Evolutionary conservation across 192 early-diverging fungal genomes (phyloP), one percentile per base, ranked within the genome.

Genomic region (Backusella tarrabulga): DNA sequence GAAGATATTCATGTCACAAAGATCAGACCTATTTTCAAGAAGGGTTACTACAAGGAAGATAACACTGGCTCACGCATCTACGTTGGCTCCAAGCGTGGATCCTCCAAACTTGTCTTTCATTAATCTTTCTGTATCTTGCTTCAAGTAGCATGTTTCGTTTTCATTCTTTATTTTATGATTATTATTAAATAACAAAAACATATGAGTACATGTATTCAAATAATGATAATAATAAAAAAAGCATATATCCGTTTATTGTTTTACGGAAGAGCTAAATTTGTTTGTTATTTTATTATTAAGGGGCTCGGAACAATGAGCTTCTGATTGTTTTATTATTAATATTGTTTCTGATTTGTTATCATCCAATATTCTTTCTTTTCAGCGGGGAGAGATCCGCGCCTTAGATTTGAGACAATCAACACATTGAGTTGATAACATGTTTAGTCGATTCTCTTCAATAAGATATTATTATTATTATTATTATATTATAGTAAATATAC

Each of bases 1-100:
- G 76, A 70, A 34, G 80, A 81, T 56, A 41, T 77, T 56, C 80
- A 81, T 77, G 63, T 81, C 23, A 77, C 75, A 36, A 77, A 77
- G 66, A 15, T 72, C 17, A 81, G 80, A 74, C 75, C 68, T 29
- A 69, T 36, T 46, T 41, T 60, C 36, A 77, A 77, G 71, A 35
- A 40, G 21, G 80, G 80, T 68, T 81, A 77, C 67, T 81, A 74
- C 32, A 81, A 77, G 76, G 34, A 71, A 68, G 34, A 76, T 14
- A 34, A 75, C 12, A 67, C 71, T 4, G 72, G 46, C 0, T 73
- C 75, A 15, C 7, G 32, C 35, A 42, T 70, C 44, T 35, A 74
- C 32, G 63, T 81, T 50, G 34, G 38, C 26, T 46, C 75, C 7
- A 67, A 76, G 17, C 79, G 76, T 72, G 79, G 79, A 46, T 21